Evolutionary conservation across 805 yeast species (phyloP).

Genomic region (Barnettozyma sucrosica): DNA sequence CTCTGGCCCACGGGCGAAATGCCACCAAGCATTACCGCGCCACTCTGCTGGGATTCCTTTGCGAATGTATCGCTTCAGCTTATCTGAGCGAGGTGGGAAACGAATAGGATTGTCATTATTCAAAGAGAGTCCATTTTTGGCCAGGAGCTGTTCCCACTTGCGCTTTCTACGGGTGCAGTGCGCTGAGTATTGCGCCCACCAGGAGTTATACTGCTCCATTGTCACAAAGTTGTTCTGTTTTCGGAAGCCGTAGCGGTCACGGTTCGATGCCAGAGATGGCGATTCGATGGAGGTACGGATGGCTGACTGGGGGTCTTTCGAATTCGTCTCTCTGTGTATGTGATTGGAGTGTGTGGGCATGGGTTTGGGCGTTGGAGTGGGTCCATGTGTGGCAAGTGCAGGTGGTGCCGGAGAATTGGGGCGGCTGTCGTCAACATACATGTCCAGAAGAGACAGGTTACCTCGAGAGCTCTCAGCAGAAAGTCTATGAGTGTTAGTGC

Average conservation of each 20-base stretch:
- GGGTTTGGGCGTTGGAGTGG: background rate
- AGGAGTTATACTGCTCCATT: conserved; percentile 53
- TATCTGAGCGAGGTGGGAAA: conserved; percentile 75
- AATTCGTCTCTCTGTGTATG: background rate
- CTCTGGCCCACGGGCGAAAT: conserved; percentile 82
- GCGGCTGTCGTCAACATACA: background rate
- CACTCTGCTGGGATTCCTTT: conserved; percentile 96
- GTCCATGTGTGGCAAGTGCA: background rate
- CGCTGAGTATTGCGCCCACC: conserved; percentile 65
- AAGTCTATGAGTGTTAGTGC: background rate
- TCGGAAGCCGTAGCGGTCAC: conserved; percentile 86
- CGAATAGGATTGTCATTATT: conserved; percentile 49
- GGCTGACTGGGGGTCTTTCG: background rate
- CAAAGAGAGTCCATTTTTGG: conserved; percentile 55
- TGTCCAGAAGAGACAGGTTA: conserved; percentile 1
- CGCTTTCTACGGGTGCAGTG: conserved; percentile 59
- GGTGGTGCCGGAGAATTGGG: background rate
- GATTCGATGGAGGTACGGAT: conserved; percentile 16
- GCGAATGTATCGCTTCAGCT: conserved; percentile 72
- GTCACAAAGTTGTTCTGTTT: conserved; percentile 53
- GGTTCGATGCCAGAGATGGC: conserved; percentile 15
- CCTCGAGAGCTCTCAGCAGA: background rate
- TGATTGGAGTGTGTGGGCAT: background rate
- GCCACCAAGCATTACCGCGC: conserved; percentile 97
- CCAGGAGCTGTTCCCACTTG: conserved; percentile 71